A percentile compares a stretch with the other conserved stretches of the same genome.
Evolutionary conservation across 1,139 yeast genomes (phyloP).

Genomic region (Candida neerlandica): DNA sequence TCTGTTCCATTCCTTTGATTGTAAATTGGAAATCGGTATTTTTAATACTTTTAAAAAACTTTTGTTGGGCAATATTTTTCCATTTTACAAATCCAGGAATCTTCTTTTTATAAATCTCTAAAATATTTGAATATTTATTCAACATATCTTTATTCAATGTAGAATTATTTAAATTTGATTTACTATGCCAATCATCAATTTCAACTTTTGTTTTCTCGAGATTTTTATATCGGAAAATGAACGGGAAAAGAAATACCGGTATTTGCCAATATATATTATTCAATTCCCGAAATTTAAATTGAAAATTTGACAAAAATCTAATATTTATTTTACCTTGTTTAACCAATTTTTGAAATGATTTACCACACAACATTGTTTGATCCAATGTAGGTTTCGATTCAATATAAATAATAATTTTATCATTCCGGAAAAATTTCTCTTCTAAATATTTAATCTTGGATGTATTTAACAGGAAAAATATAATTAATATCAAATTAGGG

Average conservation of each 20-base stretch:
- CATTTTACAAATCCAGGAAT: background rate
- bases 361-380: background rate
- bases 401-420: background rate
- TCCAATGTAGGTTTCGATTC: background rate
- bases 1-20: background rate
- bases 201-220: background rate
- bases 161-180: too few relatives aligned
- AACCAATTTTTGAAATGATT: background rate
- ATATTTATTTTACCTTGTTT: background rate
- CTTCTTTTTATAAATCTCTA: background rate
- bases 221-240: conserved; percentile 2
- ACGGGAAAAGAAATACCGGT: conserved; percentile 1
- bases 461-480: conserved; percentile 1
- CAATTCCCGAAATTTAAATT: background rate
- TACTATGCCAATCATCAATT: conserved; percentile 6
- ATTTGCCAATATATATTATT: background rate
- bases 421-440: background rate
- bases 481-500: background rate
- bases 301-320: background rate
- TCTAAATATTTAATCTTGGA: background rate
- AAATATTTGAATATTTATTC: background rate
- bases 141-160: background rate
- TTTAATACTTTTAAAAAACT: conserved; percentile 1
- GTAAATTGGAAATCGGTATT: conserved; percentile 5
- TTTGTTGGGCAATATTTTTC: background rate